Base-by-base conservation (phyloP, 257 asterid genomes). In the Penstemon newberryi region DNA sequence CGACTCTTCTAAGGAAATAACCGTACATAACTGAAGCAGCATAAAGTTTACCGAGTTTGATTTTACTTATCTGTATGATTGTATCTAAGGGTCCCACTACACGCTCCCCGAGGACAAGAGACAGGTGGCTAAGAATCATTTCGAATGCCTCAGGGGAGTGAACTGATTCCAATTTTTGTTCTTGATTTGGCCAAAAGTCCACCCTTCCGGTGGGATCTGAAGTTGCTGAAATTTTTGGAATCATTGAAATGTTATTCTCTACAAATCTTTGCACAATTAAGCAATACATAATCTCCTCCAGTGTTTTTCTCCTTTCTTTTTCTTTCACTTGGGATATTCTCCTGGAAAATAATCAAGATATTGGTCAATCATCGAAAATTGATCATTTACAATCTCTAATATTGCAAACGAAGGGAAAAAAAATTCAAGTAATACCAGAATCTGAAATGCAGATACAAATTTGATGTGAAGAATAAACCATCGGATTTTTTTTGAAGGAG, bases 21-120 rank as follows among this genome's bases (percentile, higher is more conserved):
- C 96, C 96, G 33, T 92, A 92, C 98, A 92, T 92, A 43, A 89
- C 77, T 51, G 98, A 92, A 67, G 98, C 96, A 45, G 98, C 98
- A 63, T 92, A 92, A 56, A 92, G 95, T 84, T 92, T 92, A 49
- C 98, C 96, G 38, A 92, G 96, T 81, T 92, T 92, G 56, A 92
- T 76, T 82, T 92, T 89, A 69, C 89, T 87, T 49, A 92, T 87
- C 84, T 92, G 90, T 56, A 86, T 74, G 52, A 83, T 68, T 36
- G 87, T 80, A 49, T 92, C 90, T 6, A 83, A 69, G 60, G 96
- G 96, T 6, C 87, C 95, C 41, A 87, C 82, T 9, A 50, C 84
- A 45, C 95, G 84, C 71, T 83, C 96, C 42, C 96, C 96, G 8
- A 89, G 91, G 52, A 92, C 89, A 38, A 92, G 88, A 44, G 96